Conservation (phyloP, 2,329 filamentous ascomycete species). For the Beauveria sp. region DNA sequence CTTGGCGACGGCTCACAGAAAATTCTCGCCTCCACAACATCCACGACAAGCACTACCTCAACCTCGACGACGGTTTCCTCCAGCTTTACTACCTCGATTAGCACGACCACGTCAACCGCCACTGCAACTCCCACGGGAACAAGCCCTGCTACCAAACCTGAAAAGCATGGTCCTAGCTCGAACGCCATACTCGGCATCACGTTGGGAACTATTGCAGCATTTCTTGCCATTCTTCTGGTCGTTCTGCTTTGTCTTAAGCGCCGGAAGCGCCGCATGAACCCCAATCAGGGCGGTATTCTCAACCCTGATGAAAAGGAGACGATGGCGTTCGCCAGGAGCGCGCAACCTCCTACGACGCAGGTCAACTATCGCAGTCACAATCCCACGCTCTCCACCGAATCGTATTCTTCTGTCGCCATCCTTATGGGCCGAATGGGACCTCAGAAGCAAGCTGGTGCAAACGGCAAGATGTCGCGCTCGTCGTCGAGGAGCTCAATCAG, state of each 20-base stretch:
- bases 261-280: constrained; percentile 37
- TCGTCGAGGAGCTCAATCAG: constrained; percentile 39
- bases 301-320: constrained; percentile 51
- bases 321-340: constrained; percentile 38
- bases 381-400: constrained; percentile 45
- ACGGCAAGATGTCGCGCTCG: constrained; percentile 50
- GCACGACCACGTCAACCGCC: constrained; percentile 14
- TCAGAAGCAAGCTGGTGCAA: constrained; percentile 34
- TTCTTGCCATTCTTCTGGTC: constrained; percentile 61
- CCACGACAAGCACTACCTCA: constrained; percentile 19
- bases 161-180: constrained; percentile 28
- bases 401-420: constrained; percentile 57
- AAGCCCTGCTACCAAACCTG: constrained; percentile 21
- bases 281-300: constrained; percentile 34
- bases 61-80: constrained; percentile 18
- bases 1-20: constrained; percentile 44
- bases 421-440: constrained; percentile 54
- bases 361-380: constrained; percentile 43
- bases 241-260: constrained; percentile 59
- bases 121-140: constrained; percentile 15
- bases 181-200: constrained; percentile 69
- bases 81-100: constrained; percentile 19
- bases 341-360: constrained; percentile 26
- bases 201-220: constrained; percentile 71
- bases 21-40: constrained; percentile 22